Percentiles rank a stretch among this genome's conserved stretches.
phyloP scores from a whole-genome alignment of 73 alveolate species.

The Symbiodinium natans region DNA sequence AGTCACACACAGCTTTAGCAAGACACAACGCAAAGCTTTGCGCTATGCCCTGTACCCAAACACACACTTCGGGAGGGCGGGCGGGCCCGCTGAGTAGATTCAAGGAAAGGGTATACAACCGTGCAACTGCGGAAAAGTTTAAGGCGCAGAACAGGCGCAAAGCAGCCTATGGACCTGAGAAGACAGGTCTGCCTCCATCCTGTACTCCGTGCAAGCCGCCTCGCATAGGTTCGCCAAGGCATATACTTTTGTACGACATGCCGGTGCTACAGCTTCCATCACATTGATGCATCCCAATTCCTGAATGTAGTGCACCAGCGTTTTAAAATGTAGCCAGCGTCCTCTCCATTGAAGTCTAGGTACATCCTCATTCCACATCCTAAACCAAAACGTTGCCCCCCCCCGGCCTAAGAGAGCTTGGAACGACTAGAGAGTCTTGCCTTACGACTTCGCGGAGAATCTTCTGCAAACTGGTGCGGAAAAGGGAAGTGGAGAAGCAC shows the following conservation, averaged over 20 bases:
- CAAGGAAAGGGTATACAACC: too few relatives aligned
- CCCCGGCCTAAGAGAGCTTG: constrained; percentile 15
- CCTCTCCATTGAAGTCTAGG: constrained; percentile 11
- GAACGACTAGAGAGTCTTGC: neutral
- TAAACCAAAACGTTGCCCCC: constrained; percentile 23
- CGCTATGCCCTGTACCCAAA: too few relatives aligned
- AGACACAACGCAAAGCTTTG: too few relatives aligned
- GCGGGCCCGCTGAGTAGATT: too few relatives aligned
- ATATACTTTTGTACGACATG: neutral
- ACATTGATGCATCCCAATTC: constrained; percentile 10
- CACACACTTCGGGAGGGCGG: too few relatives aligned
- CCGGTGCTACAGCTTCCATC: neutral
- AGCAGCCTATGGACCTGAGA: neutral
- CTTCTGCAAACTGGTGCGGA: neutral
- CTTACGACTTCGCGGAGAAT: neutral
- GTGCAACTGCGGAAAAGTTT: too few relatives aligned
- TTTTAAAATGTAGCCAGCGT: constrained; percentile 10
- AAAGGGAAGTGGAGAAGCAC: neutral
- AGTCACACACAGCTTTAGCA: too few relatives aligned
- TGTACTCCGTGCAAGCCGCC: neutral
- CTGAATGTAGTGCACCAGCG: constrained; percentile 7
- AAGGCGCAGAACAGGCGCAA: too few relatives aligned
- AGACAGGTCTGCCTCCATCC: neutral
- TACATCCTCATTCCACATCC: constrained; percentile 8
- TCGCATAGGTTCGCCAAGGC: neutral